Conservation (phyloP, 257 asterid species). For the Echium plantagineum region DNA sequence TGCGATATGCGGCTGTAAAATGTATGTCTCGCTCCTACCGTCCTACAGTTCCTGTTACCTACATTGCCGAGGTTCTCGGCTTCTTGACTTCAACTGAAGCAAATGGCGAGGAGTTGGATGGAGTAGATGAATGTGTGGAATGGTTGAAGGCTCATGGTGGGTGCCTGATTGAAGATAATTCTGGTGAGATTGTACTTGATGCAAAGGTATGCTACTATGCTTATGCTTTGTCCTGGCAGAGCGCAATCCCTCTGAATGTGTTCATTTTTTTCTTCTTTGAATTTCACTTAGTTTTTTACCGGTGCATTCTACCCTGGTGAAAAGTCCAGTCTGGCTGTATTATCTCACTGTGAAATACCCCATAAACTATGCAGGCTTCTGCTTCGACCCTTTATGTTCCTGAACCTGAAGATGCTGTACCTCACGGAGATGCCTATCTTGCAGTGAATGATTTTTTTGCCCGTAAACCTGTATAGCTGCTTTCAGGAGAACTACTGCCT, state of each 20-base stretch:
- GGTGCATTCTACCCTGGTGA: too few species aligned
- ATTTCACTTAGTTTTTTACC: too few species aligned
- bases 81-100: constrained; percentile 45
- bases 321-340: too few species aligned
- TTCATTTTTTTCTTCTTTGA: too few species aligned
- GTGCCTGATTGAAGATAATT: constrained; percentile 50
- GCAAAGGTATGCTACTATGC: constrained; percentile 45
- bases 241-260: not conserved
- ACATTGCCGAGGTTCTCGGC: constrained; percentile 72
- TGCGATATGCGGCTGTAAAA: constrained; percentile 90
- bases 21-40: constrained; percentile 94
- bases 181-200: constrained; percentile 72
- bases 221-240: not conserved
- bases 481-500: not conserved
- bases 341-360: not conserved
- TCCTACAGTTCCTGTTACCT: constrained; percentile 76
- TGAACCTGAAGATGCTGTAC: constrained; percentile 93
- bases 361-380: constrained; percentile 41
- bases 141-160: constrained; percentile 98
- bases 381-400: constrained; percentile 73
- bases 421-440: constrained; percentile 92
- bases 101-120: constrained; percentile 46
- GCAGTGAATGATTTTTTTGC: constrained; percentile 85
- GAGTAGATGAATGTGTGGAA: constrained; percentile 78
- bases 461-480: constrained; percentile 36